Base-by-base conservation (phyloP, 805 yeast genomes). In the Grigorovia transvaalensis region DNA sequence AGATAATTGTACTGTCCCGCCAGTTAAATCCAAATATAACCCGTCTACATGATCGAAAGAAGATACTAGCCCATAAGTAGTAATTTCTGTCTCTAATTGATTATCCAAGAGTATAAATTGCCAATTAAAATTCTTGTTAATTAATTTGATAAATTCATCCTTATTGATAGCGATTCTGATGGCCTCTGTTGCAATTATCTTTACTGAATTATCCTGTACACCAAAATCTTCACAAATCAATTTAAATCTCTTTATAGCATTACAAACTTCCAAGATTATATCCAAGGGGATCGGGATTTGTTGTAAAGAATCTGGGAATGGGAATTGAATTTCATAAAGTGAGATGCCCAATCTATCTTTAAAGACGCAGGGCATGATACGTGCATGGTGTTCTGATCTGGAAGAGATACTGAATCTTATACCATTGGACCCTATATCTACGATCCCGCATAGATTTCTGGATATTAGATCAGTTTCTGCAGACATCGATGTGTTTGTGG, bases 401-500 rank as follows among this genome's bases (percentile, higher is more conserved):
- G 88, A 82, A 17, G 88, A 80, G 44, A 85, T 83, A 44, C 86
- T 79, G 61, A 85, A 83, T 50, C 90, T 70, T 46, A 85, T 76
- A 42, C 88, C 90, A 61, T 83, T 82, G 18, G 90, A 81, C 9
- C 90, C 91, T 19, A 85, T 82, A 63, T 85, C 90, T 2, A 84
- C 88, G 46, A 85, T 79, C 9, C 84, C 88, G 17, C 78, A 74
- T 38, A 80, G 62, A 6, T 81, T 77, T 57, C 82, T 69, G 1
- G 80, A 81, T 9, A 79, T 81, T 2, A 79, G 75, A 17, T 77
- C 79, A 0, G 82, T 78, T 59, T 78, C 83, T 45, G 59, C 29
- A 9, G 48, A 27, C 47, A 45, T 44, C n/a, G 29, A 44, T 12
- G 1, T 5, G 8, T 23, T 18, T 42, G 5, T 42, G 5, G 19